phyloP scores from a whole-genome alignment of 345 rosid species.

The Leavenworthia alabamica region DNA sequence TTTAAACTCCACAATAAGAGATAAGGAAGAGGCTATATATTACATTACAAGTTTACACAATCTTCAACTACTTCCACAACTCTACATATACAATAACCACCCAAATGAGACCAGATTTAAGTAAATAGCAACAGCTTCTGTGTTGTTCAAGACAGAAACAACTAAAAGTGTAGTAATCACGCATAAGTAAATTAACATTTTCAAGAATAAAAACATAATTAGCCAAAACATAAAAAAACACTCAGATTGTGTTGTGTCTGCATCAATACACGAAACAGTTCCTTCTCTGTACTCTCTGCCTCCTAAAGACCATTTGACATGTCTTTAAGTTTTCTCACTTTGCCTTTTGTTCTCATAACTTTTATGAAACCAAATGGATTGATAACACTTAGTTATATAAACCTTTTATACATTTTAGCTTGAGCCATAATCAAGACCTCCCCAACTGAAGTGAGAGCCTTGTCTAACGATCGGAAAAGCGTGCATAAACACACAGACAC shows the following conservation, averaged over 20 bases:
- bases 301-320: background rate
- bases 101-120: constrained; percentile 6
- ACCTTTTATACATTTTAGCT: constrained; percentile 27
- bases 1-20: constrained; percentile 3
- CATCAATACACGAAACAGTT: too few species aligned
- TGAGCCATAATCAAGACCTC: constrained; percentile 58
- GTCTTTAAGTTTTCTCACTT: background rate
- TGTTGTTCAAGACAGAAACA: background rate
- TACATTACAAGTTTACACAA: constrained; percentile 23
- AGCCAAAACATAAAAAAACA: constrained; percentile 1
- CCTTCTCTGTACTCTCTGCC: constrained; percentile 9
- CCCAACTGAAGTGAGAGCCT: constrained; percentile 74
- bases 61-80: background rate
- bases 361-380: background rate
- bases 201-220: constrained; percentile 1
- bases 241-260: too few species aligned
- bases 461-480: constrained; percentile 52
- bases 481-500: constrained; percentile 74
- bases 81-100: constrained; percentile 7
- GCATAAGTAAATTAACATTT: background rate
- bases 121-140: constrained; percentile 13
- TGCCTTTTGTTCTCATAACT: background rate
- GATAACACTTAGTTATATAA: background rate
- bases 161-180: background rate
- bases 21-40: background rate